Base-by-base conservation (phyloP, 2,329 filamentous ascomycete genomes). In the Ophiosphaerella narmari region DNA sequence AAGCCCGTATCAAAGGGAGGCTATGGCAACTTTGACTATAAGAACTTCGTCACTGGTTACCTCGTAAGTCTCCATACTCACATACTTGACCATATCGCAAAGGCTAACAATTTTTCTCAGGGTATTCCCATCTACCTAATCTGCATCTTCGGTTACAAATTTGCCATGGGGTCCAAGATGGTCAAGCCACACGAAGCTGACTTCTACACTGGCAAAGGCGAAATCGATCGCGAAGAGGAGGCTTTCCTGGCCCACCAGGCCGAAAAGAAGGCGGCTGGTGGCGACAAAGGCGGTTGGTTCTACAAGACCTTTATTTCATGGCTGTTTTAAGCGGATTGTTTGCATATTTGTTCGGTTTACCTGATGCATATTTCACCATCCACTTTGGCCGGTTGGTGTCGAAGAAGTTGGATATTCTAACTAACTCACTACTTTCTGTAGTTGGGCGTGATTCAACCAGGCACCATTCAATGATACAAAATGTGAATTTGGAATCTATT, bases 11-110 rank as follows among this genome's bases (percentile, higher is more conserved):
- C 26, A 29, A 29, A 29, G 26, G 26, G 26, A 29, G 26, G 26
- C 1, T 78, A 80, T 48, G 79, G 79, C 45, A 77, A 77, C 43
- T 89, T 89, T 58, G 83, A 88, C 71, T 88, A 88, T 78, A 86
- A 88, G 77, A 86, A 82, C 63, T 91, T 92, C 74, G 83, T 92
- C 71, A 90, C 87, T 0, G 87, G 86, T 23, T 91, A 91, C 71
- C 58, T 65, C n/a, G 63, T 66, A 62, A 52, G 61, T 54, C n/a
- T 11, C 26, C 26, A 7, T 3, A 36, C 13, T 12, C 26, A 23
- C 14, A 26, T 5, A 14, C 5, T 40, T 36, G 5, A 18, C 13
- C 16, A 8, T 31, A 7, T 31, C 4, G 11, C 14, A n/a, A 12
- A 14, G 73, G 84, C 90, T 74, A 89, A 21, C 18, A 21, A 86